phyloP scores from a whole-genome alignment of 2,329 filamentous ascomycete species.

The Pseudogymnoascus sp. region DNA sequence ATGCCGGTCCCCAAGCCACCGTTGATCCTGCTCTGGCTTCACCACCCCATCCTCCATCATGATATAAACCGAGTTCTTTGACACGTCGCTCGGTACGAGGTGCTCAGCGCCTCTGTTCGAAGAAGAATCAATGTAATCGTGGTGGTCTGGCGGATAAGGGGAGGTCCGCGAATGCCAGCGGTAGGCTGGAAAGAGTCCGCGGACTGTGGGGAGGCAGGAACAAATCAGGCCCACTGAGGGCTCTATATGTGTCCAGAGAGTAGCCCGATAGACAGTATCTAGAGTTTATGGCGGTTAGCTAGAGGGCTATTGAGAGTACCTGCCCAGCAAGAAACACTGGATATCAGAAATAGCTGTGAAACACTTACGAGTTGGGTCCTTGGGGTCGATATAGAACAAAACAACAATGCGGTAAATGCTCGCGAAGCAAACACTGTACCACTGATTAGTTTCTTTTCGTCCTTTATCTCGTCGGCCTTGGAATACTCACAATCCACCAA shows the following conservation, averaged over 20 bases:
- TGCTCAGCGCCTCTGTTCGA: neutral
- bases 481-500: slow-evolving; percentile 15
- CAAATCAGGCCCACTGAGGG: slow-evolving; percentile 4
- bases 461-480: neutral
- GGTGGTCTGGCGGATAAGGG: neutral
- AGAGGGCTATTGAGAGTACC: neutral
- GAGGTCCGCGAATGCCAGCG: neutral
- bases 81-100: neutral
- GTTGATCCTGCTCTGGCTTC: neutral
- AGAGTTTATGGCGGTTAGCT: neutral
- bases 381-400: slow-evolving; percentile 16
- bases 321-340: neutral
- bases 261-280: neutral
- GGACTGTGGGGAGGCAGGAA: slow-evolving; percentile 3
- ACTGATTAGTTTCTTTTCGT: neutral
- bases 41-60: neutral
- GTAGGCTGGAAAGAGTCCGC: neutral
- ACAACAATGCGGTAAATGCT: slow-evolving; percentile 20
- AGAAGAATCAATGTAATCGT: neutral
- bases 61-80: neutral
- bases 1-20: neutral
- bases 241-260: slow-evolving; percentile 6
- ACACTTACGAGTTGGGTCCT: slow-evolving; percentile 19
- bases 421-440: slow-evolving; percentile 15
- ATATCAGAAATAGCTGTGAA: neutral